Evolutionary conservation across 164 flowering plant species (phyloP).

Genomic region (Liriodendron chinense): DNA sequence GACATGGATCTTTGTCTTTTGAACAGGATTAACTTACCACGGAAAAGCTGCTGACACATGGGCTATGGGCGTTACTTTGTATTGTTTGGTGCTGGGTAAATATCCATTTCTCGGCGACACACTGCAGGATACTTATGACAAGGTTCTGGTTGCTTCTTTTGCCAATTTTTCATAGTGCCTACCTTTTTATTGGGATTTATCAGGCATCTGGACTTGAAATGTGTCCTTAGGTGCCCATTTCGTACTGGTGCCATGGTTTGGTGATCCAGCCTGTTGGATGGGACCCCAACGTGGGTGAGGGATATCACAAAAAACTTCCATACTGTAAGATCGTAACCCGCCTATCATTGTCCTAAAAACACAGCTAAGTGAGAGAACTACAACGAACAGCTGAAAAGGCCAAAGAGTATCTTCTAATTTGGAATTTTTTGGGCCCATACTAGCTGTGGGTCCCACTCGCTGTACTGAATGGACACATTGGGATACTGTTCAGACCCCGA

Average conservation of each 20-base stretch:
- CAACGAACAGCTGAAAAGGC: too few species aligned
- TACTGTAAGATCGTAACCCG: too few species aligned
- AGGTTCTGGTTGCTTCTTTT: slow-evolving; percentile 36
- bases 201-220: neutral
- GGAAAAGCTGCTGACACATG: slow-evolving; percentile 95
- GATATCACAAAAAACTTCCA: too few species aligned
- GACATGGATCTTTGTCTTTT: neutral
- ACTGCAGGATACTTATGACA: slow-evolving; percentile 89
- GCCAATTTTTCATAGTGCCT: neutral
- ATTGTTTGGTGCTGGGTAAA: slow-evolving; percentile 67
- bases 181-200: neutral
- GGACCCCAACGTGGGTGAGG: too few species aligned
- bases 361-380: too few species aligned
- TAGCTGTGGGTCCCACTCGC: too few species aligned
- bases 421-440: too few species aligned
- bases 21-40: slow-evolving; percentile 74
- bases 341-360: too few species aligned
- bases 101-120: slow-evolving; percentile 94
- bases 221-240: neutral
- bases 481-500: too few species aligned
- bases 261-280: neutral
- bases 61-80: slow-evolving; percentile 94
- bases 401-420: too few species aligned
- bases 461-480: too few species aligned
- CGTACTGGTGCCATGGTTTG: neutral